phyloP scores from a whole-genome alignment of 2,329 filamentous ascomycete species.

The Fusarium papillatum region DNA sequence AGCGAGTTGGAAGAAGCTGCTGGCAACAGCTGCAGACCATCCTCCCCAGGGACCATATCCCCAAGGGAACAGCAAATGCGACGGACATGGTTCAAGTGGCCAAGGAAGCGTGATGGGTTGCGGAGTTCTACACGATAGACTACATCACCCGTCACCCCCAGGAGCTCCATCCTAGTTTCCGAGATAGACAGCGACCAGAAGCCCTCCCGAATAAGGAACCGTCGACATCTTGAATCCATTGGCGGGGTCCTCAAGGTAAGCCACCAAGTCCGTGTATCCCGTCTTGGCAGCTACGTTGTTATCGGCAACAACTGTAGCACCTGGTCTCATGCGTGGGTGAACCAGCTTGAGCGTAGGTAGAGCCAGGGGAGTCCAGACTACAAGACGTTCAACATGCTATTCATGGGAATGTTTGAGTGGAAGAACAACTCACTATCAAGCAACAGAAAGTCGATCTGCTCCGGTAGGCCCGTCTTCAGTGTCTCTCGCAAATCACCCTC shows the following conservation, averaged over 20 bases:
- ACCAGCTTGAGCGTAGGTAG: constrained; percentile 65
- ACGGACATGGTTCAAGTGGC: not conserved
- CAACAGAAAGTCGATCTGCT: constrained; percentile 67
- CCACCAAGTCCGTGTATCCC: constrained; percentile 62
- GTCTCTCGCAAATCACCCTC: constrained; percentile 71
- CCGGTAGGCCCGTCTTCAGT: constrained; percentile 57
- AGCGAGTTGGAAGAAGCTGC: not conserved
- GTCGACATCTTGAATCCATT: constrained; percentile 62
- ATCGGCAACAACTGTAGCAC: constrained; percentile 63
- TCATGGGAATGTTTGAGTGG: not conserved
- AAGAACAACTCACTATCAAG: constrained; percentile 68
- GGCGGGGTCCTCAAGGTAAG: constrained; percentile 57
- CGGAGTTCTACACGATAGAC: not conserved
- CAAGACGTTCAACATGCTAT: not conserved
- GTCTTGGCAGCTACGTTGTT: constrained; percentile 56
- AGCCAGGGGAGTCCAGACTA: constrained; percentile 69
- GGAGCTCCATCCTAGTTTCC: constrained; percentile 11
- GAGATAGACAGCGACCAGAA: constrained; percentile 43
- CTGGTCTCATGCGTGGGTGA: constrained; percentile 57
- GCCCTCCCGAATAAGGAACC: constrained; percentile 47
- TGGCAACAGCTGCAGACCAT: not conserved
- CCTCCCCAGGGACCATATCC: not conserved
- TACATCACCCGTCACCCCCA: not conserved
- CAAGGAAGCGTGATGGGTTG: not conserved
- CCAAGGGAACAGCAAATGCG: not conserved